Evolutionary conservation across 495 filamentous ascomycete species (phyloP), one percentile per base, ranked within the genome.

Genomic region (Neurospora sp.): DNA sequence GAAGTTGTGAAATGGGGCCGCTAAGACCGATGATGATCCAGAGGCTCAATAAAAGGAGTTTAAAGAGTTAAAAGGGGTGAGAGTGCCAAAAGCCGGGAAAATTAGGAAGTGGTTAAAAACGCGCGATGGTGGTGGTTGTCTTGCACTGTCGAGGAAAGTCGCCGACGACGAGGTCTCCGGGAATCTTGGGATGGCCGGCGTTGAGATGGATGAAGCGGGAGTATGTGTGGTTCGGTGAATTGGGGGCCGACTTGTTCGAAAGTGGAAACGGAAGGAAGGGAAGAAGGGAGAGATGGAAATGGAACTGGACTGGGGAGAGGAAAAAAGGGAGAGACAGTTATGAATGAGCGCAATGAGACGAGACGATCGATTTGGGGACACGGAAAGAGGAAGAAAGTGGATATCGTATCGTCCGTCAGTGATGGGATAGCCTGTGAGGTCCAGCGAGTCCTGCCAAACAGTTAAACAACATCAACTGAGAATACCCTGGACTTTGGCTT

Each of bases 271-370:
- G 72, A 39, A 46, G 44, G 38, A 73, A 72, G 10, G 11, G 6
- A 75, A 23, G 41, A 72, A 71, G 18, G 41, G 69, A 35, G 71
- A 60, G 70, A 70, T 72, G 46, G 70, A 44, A 40, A 69, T 18
- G 70, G 74, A 41, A 71, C 37, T 71, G 27, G 71, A 73, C 74
- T 78, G 72, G 75, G 76, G 31, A 3, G 18, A 42, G 42, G 42
- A 70, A 40, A 31, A 73, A 70, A 73, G 14, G 69, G 39, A 42
- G 23, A 44, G 16, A 44, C n/a, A 70, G 12, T 35, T 35, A 31
- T 31, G 54, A 31, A 62, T 31, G 54, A 62, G 27, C 27, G 54
- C 54, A 62, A 62, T 31, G 27, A 62, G 54, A 62, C 27, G 54
- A 62, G 54, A 62, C 54, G 54, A 62, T 62, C 54, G 54, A 35